These are phyloP conservation scores for Irpex lacteus DNA, from an alignment of 1,284 basidiomycete genomes.

Conservation along the genomic window DNA sequence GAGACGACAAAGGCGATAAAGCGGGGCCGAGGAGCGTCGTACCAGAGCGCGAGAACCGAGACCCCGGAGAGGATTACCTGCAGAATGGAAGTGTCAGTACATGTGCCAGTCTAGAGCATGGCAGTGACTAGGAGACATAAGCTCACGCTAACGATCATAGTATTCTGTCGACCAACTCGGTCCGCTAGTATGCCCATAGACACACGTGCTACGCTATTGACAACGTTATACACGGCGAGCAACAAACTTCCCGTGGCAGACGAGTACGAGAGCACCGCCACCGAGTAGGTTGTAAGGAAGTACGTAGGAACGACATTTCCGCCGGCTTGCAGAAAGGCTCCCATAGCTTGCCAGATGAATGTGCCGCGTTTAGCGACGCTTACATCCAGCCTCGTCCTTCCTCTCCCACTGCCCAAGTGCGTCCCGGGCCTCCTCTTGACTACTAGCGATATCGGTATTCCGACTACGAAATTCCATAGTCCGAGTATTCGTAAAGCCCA, in stretches of 20 bases:
- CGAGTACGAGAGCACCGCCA: slow-evolving; percentile 38
- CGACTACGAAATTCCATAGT: slow-evolving; percentile 38
- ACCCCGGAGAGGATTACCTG: slow-evolving; percentile 40
- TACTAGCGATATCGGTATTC: slow-evolving; percentile 35
- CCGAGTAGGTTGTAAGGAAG: slow-evolving; percentile 42
- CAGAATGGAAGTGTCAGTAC: not conserved
- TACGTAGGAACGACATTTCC: slow-evolving; percentile 44
- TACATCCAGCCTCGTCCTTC: slow-evolving; percentile 30
- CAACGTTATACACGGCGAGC: slow-evolving; percentile 40
- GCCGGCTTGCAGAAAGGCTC: slow-evolving; percentile 42
- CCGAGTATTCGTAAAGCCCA: slow-evolving; percentile 39
- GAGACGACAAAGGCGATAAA: slow-evolving; percentile 38
- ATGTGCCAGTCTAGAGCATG: not conserved
- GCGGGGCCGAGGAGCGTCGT: slow-evolving; percentile 31
- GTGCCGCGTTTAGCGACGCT: slow-evolving; percentile 38
- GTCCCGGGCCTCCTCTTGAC: slow-evolving; percentile 27
- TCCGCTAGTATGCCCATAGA: slow-evolving; percentile 43
- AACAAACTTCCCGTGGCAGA: slow-evolving; percentile 36
- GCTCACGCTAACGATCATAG: slow-evolving; percentile 38
- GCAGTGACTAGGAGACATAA: slow-evolving; percentile 7
- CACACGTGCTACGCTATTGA: slow-evolving; percentile 42
- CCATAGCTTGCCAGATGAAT: slow-evolving; percentile 42
- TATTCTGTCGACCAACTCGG: slow-evolving; percentile 43
- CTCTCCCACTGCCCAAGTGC: slow-evolving; percentile 20
- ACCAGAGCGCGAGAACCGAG: slow-evolving; percentile 42